phyloP scores from a whole-genome alignment of 257 asterid species.

The Nicotiana undulata region DNA sequence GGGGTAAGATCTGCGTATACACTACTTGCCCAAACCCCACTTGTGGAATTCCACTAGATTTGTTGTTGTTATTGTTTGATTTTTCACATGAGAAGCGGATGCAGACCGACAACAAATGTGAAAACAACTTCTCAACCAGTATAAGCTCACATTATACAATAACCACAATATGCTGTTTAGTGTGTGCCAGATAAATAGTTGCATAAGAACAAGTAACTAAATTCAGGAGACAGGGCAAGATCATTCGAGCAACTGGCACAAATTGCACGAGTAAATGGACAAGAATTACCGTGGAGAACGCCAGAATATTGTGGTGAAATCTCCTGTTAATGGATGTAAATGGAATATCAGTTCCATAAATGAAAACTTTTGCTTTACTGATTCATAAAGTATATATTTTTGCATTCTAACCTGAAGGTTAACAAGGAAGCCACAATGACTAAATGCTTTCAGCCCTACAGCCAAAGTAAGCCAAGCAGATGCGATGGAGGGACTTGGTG shows the following conservation, averaged over 20 bases:
- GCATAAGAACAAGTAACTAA: background rate
- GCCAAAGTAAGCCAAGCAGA: conserved; percentile 96
- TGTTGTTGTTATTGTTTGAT: too few relatives aligned
- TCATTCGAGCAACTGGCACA: background rate
- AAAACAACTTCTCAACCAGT: background rate
- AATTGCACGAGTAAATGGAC: background rate
- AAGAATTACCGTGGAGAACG: conserved; percentile 73
- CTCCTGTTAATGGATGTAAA: conserved; percentile 48
- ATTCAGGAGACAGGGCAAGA: background rate
- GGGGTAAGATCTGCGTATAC: too few relatives aligned
- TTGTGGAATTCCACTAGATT: too few relatives aligned
- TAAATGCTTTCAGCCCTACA: conserved; percentile 89
- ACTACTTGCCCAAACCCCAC: too few relatives aligned
- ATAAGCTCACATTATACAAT: background rate
- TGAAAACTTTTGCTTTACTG: conserved; percentile 9
- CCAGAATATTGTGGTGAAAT: conserved; percentile 94
- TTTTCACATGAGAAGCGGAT: background rate
- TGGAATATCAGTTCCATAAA: conserved; percentile 15
- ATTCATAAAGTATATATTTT: conserved; percentile 7
- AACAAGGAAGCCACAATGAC: conserved; percentile 97
- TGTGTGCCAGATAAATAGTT: background rate
- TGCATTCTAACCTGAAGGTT: conserved; percentile 72
- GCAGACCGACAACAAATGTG: background rate
- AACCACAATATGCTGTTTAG: background rate
- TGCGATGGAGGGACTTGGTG: conserved; percentile 66